phyloP scores from a whole-genome alignment of 345 rosid species.

The Acer saccharum region DNA sequence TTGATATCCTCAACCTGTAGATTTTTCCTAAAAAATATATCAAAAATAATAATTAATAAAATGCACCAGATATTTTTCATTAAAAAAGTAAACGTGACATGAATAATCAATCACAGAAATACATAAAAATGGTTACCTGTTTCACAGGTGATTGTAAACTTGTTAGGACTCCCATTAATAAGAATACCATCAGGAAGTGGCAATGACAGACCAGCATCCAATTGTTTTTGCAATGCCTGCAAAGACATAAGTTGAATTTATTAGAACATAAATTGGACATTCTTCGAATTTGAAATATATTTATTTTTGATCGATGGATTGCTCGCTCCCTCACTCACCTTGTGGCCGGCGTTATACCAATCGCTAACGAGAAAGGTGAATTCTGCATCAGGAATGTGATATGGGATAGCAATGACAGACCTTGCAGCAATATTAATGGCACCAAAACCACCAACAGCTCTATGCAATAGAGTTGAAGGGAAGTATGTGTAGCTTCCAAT shows the following conservation, averaged over 20 bases:
- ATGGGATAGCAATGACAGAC: conserved; percentile 43
- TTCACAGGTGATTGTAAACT: conserved; percentile 48
- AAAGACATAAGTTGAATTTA: conserved; percentile 5
- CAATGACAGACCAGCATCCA: conserved; percentile 53
- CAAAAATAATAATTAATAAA: too few relatives aligned
- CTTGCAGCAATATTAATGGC: conserved; percentile 37
- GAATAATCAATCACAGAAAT: too few relatives aligned
- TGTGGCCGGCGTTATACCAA: conserved; percentile 52
- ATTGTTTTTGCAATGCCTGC: conserved; percentile 49
- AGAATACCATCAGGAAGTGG: conserved; percentile 68
- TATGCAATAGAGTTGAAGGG: conserved; percentile 66
- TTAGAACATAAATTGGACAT: background rate
- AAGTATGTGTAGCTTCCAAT: conserved; percentile 72
- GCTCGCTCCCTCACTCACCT: conserved; percentile 39
- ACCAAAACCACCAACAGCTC: conserved; percentile 73
- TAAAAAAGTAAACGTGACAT: too few relatives aligned
- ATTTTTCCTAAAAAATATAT: conserved; percentile 49
- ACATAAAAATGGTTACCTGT: conserved; percentile 38
- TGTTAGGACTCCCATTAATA: conserved; percentile 59
- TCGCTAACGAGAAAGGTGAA: conserved; percentile 42
- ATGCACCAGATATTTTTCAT: too few relatives aligned
- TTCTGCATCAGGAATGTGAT: conserved; percentile 41
- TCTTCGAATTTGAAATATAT: too few relatives aligned
- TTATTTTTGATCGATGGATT: too few relatives aligned
- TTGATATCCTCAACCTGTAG: conserved; percentile 71